Percentiles rank a stretch among this genome's conserved stretches.
phyloP scores from a whole-genome alignment of 1,284 basidiomycete species.

The Microbotryomycetes sp. region DNA sequence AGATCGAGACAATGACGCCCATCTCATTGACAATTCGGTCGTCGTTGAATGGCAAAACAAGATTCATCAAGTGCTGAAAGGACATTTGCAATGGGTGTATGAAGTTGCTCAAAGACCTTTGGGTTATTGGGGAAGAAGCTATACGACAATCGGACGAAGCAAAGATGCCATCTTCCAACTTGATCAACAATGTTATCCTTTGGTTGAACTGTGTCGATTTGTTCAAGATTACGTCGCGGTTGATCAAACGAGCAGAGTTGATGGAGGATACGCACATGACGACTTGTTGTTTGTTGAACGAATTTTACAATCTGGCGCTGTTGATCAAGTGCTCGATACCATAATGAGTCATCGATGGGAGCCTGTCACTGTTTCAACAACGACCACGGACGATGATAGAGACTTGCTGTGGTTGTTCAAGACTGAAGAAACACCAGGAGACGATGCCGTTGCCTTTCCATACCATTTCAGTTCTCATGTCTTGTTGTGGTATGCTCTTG shows the following conservation, averaged over 20 bases:
- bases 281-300: not conserved
- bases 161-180: not conserved
- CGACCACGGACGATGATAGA: not conserved
- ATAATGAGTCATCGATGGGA: not conserved
- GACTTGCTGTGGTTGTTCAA: not conserved
- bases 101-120: not conserved
- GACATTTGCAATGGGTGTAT: not conserved
- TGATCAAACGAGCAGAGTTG: not conserved
- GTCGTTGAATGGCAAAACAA: not conserved
- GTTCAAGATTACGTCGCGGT: not conserved
- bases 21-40: not conserved
- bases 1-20: too few species aligned
- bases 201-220: not conserved
- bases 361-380: not conserved
- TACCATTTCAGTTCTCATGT: not conserved
- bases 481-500: not conserved
- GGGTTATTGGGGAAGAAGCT: not conserved
- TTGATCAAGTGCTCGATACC: not conserved
- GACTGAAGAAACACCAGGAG: not conserved
- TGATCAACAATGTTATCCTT: not conserved
- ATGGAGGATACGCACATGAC: too few species aligned
- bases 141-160: not conserved
- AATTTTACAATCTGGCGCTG: not conserved
- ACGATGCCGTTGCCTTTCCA: not conserved
- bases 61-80: not conserved